Evolutionary conservation across 129 eudicot species (phyloP), one percentile per base, ranked within the genome.

Genomic region (Daucus carota): DNA sequence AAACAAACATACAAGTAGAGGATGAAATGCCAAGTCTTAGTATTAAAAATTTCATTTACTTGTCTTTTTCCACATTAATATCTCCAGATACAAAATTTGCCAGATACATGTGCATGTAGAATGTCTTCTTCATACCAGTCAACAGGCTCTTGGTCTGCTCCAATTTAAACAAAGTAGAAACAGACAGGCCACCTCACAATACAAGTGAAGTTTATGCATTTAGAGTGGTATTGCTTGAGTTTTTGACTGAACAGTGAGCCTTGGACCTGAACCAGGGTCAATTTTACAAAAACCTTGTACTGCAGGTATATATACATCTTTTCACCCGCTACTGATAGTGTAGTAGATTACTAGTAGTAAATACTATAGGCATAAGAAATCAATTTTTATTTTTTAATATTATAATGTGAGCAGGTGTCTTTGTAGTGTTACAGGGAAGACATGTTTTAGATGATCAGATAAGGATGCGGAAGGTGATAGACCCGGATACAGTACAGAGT

Each of bases 101-200:
- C 57, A 48, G 15, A 48, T 17, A 48, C 24, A 48, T 50, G 18
- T 50, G 59, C 26, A 50, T 20, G 59, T 50, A 50, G 11, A 5
- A 50, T 18, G 10, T 48, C 8, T 48, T 48, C 24, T 17, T 48
- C 24, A 5, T 17, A 17, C 5, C 9, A 48, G 24, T 18, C 20
- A 38, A 71, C 28, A 38, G 48, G 46, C 75, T 44, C 28, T 26
- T 28, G 40, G 2, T 28, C 31, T 45, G 11, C 38, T 40, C 32
- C 62, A 40, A 5, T 40, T 40, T 40, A 40, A 34, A 34, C 69
- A 60, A 14, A 32, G 75, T 40, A 68, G 76, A 76, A 84, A 89
- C 88, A 93, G 97, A 90, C 97, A 33, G 97, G 96, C 60, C 85
- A 90, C 66, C 96, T 92, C 80, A 92, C 98, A n/a, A 79, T 92